Conservation (phyloP, 2,329 filamentous ascomycete species). For the Akanthomyces lecanii region DNA sequence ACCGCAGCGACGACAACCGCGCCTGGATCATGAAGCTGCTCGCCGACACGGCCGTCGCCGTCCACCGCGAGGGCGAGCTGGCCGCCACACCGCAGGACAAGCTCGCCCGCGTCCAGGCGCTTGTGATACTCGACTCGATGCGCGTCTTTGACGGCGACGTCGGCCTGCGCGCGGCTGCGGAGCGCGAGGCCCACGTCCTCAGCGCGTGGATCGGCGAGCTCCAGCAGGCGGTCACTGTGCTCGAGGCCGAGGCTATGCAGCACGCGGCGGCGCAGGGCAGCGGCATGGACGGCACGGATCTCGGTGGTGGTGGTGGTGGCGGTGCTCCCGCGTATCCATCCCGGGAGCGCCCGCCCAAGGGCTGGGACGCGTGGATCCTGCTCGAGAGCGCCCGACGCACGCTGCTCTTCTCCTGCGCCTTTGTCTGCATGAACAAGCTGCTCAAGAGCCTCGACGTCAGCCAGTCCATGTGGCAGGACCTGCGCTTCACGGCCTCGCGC, state of each 20-base stretch:
- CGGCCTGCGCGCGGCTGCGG: constrained; percentile 35
- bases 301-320: background rate
- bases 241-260: constrained; percentile 27
- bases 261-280: background rate
- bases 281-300: constrained; percentile 1
- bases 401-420: constrained; percentile 29
- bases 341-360: constrained; percentile 34
- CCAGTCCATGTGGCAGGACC: constrained; percentile 16
- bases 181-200: constrained; percentile 35
- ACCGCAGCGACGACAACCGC: constrained; percentile 34
- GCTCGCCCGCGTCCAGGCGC: constrained; percentile 41
- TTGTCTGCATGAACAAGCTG: constrained; percentile 32
- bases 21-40: constrained; percentile 38
- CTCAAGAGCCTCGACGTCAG: constrained; percentile 26
- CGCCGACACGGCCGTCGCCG: constrained; percentile 33
- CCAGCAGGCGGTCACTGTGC: constrained; percentile 29
- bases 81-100: constrained; percentile 33
- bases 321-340: constrained; percentile 15
- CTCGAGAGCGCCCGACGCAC: constrained; percentile 40
- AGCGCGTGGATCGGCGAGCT: constrained; percentile 36
- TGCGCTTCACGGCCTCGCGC: constrained; percentile 35
- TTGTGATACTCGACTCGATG: constrained; percentile 39
- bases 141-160: constrained; percentile 43
- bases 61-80: constrained; percentile 33
- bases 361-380: constrained; percentile 44